Base-by-base conservation (phyloP, 208 protist species). In the Leishmania gerbilli region DNA sequence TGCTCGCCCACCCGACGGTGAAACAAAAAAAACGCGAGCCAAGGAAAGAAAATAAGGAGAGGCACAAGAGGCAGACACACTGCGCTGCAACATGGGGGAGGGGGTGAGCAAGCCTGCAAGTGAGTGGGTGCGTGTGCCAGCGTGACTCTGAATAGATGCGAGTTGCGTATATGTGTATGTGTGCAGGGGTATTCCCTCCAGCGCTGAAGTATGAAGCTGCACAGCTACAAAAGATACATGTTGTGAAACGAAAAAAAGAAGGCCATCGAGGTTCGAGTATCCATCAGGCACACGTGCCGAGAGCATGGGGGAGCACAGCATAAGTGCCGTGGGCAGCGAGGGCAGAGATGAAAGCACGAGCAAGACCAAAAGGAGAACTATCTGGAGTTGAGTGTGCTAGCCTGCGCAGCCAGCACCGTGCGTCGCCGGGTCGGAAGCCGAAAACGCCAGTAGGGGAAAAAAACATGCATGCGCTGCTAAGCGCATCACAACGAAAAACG, bases 191-290 rank as follows among this genome's bases (percentile, higher is more conserved):
- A 51, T 74, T 37, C 45, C 27, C 11, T 37, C 24, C 69, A 74
- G 69, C 24, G 21, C 69, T 31, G 27, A 27, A 27, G 13, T 37
- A 19, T 55, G 15, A 27, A 53, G 47, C 42, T 11, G 42, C 45
- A 9, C 69, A 21, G 37, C 69, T 55, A 27, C 17, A 74, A 53
- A 62, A 71, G 62, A 71, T 49, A 60, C 34, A 78, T 24, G 77
- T 56, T 24, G 51, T n/a, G 6, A 56, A 71, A 42, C 4, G 60
- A 76, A 17, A 64, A 69, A 19, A 42, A 27, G 34, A 47, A 53
- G 27, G 31, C 37, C n/a, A 74, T 45, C 24, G 45, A 74, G 42
- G 45, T 31, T 55, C n/a, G 45, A 31, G 34, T 74, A 51, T 53
- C 9, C 69, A 51, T 55, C 6, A 4, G 69, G 0, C 40, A n/a